These are phyloP conservation scores for Globisporangium echinulatum DNA, from an alignment of 352 stramenopile genomes.

Conservation along the genomic window DNA sequence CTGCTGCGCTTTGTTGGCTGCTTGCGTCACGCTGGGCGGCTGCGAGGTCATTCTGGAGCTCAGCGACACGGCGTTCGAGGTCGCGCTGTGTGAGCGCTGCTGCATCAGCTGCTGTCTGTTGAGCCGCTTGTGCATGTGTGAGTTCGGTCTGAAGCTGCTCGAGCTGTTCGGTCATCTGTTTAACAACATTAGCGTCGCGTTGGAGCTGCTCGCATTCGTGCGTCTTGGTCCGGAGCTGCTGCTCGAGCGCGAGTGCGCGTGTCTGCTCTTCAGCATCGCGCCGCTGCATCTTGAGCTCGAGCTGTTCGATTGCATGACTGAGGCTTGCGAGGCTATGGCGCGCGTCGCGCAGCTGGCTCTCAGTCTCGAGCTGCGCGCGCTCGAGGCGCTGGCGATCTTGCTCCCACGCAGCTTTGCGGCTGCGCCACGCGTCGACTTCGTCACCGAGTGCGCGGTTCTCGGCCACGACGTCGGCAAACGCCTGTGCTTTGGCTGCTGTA, in stretches of 20 bases:
- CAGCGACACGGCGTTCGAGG: conserved; percentile 22
- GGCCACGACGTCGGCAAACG: conserved; percentile 33
- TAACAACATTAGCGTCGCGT: conserved; percentile 15
- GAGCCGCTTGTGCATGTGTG: conserved; percentile 1
- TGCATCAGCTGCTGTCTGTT: conserved; percentile 19
- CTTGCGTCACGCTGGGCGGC: conserved; percentile 29
- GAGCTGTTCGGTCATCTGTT: conserved; percentile 27
- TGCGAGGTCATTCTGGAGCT: conserved; percentile 29
- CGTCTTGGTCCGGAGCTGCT: conserved; percentile 34
- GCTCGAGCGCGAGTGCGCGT: conserved; percentile 42
- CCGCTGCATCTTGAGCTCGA: conserved; percentile 76
- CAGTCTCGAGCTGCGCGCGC: conserved; percentile 38
- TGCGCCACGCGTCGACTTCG: conserved; percentile 38
- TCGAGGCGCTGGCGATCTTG: conserved; percentile 37
- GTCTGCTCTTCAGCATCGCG: conserved; percentile 59
- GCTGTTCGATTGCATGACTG: conserved; percentile 61
- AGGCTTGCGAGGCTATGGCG: conserved; percentile 50
- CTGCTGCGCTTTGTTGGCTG: conserved; percentile 37
- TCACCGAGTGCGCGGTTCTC: conserved; percentile 60
- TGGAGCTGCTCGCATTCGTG: conserved; percentile 34
- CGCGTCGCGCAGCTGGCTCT: conserved; percentile 54
- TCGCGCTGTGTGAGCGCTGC: conserved; percentile 23
- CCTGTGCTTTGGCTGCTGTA: conserved; percentile 10
- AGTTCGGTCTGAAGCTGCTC: conserved; percentile 36
- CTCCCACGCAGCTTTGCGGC: conserved; percentile 33